Base-by-base conservation (phyloP, 1,284 basidiomycete genomes). In the Abortiporus biennis region DNA sequence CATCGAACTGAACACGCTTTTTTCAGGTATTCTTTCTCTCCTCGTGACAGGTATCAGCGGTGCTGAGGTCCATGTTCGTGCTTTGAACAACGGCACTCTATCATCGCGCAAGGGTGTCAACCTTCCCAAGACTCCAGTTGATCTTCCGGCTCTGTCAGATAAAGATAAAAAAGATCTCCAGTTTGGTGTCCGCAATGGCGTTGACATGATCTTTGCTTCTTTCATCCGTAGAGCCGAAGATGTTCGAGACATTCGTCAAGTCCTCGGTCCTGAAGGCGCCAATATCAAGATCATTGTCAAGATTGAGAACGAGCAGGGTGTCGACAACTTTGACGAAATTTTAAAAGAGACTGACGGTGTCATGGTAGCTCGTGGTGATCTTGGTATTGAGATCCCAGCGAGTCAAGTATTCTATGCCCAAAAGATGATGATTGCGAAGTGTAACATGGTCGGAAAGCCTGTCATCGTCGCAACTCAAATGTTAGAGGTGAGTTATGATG, bases 391-490 rank as follows among this genome's bases (percentile, higher is more conserved):
- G 70, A 98, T 97, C 54, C 96, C 96, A 20, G 93, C 94, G 35
- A 90, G 85, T 58, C 94, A 97, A 62, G 94, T 98, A 38, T 97
- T 98, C 76, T 75, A 96, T 59, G 94, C 94, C 17, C 94, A 98
- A 66, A 98, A 98, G 74, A 97, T 97, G 94, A 98, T 98, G 92
- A 98, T 97, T 56, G 81, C 93, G 50, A 97, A 97, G 72, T 96
- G 92, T 72, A 96, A 95, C 74, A 85, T 93, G 55, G 84, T 80
- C 43, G 93, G 93, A 57, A 97, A 99, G 75, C 94, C 96, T 40
- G 90, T 92, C 59, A 99, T 99, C 61, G 96, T 96, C 55, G 96
- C 96, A 16, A 99, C 96, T 15, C 96, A 99, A 69, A 99, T 99
- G 96, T 85, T 99, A 55, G 96, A 99, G 76, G 86, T 87, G 55